A percentile compares a stretch with the other conserved stretches of the same genome.
phyloP scores from a whole-genome alignment of 768 basidiomycete genomes.

The Russula ochroleuca region DNA sequence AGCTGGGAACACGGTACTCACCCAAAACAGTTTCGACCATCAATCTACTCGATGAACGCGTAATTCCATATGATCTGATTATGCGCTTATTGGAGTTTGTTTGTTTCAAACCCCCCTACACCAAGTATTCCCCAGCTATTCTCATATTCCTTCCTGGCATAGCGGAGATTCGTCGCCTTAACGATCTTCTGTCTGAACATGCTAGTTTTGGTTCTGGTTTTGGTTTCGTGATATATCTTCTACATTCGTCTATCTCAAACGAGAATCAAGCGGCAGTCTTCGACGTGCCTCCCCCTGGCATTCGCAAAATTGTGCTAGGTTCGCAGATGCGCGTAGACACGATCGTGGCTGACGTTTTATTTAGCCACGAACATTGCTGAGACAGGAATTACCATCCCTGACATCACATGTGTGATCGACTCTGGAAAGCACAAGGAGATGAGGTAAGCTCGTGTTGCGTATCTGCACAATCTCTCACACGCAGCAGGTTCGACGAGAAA shows the following conservation, averaged over 20 bases:
- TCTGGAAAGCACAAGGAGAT: constrained; percentile 92
- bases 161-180: constrained; percentile 85
- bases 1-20: constrained; percentile 79
- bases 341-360: constrained; percentile 8
- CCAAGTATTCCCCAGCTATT: constrained; percentile 67
- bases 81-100: constrained; percentile 74
- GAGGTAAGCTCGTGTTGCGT: constrained; percentile 44
- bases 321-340: constrained; percentile 29
- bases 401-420: constrained; percentile 95
- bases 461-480: constrained; percentile 17
- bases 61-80: constrained; percentile 91
- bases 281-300: constrained; percentile 72
- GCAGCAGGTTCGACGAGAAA: constrained; percentile 86
- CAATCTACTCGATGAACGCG: constrained; percentile 79
- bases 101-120: constrained; percentile 59
- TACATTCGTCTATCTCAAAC: constrained; percentile 91
- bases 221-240: constrained; percentile 70
- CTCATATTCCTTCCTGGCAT: constrained; percentile 94
- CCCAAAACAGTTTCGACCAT: constrained; percentile 67
- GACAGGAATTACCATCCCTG: constrained; percentile 97
- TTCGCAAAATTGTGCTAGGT: constrained; percentile 95
- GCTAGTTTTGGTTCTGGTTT: constrained; percentile 56
- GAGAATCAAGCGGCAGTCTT: constrained; percentile 91
- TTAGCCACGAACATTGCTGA: constrained; percentile 90
- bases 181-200: constrained; percentile 78